These are phyloP conservation scores for Eucalyptus brandiana DNA, from an alignment of 345 rosid species.

Conservation along the genomic window DNA sequence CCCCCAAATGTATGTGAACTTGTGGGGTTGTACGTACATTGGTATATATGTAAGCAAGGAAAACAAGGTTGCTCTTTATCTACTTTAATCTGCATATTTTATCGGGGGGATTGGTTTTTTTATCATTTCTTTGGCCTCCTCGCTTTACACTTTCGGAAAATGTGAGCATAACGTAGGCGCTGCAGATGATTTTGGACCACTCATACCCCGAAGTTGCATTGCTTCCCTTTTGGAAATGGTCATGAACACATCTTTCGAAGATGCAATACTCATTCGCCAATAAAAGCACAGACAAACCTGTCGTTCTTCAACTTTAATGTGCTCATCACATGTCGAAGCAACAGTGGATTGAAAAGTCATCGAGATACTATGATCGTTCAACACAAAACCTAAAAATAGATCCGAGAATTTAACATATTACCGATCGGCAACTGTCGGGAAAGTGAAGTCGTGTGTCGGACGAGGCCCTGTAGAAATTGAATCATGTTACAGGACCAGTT, in stretches of 20 bases:
- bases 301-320: not conserved
- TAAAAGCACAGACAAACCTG: not conserved
- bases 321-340: not conserved
- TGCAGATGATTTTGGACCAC: not conserved
- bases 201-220: not conserved
- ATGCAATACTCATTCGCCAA: not conserved
- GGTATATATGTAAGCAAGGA: not conserved
- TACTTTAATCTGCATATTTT: not conserved
- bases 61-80: not conserved
- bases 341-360: not conserved
- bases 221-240: not conserved
- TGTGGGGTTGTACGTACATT: not conserved
- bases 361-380: not conserved
- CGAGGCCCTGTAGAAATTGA: not conserved
- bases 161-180: not conserved
- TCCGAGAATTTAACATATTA: not conserved
- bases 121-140: not conserved
- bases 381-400: not conserved
- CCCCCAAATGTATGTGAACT: not conserved
- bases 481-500: not conserved
- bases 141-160: not conserved
- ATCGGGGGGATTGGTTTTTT: not conserved
- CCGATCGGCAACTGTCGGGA: not conserved
- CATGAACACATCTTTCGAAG: not conserved
- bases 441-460: not conserved